Base-by-base conservation (phyloP, 345 rosid species). In the Theobroma cacao region DNA sequence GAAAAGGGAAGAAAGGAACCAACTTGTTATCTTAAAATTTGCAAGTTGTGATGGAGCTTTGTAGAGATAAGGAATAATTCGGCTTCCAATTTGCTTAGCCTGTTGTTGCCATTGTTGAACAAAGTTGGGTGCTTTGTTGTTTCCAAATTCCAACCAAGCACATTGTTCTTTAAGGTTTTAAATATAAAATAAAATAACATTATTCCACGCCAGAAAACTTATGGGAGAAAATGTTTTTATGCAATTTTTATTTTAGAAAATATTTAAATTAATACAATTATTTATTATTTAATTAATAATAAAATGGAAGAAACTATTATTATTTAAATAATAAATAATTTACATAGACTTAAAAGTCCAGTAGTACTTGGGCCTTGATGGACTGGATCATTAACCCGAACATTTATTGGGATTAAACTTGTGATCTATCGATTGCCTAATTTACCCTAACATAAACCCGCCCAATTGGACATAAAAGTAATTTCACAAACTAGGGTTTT, bases 401-500 rank as follows among this genome's bases (percentile, higher is more conserved):
- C 14, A 26, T 5, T 28, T 45, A 17, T 26, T 47, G 74, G 74
- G 38, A 14, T 7, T 28, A 41, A 64, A 18, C 47, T 13, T 0
- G 3, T 31, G 9, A 4, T 30, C 14, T 28, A 26, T 22, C 33
- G 5, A 15, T 14, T 17, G 36, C 24, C 13, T 26, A 67, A 30
- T n/a, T 24, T 22, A 2, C 33, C 34, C 34, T 40, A 12, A 68
- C 15, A 28, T 3, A 30, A 70, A 30, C 41, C 40, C 74, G 48
- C 4, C 18, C n/a, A 28, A 12, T 0, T 72, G 82, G 83, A 64
- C 18, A 41, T 47, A 5, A 4, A 9, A 15, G 90, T 85, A 72
- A 81, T 74, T 85, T 59, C 45, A 10, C 0, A 1, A 9, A 58
- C 41, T 87, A 85, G 89, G 89, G 85, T 87, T 87, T 80, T 83